Conservation (phyloP, 2,329 filamentous ascomycete genomes). For the Diplodia intermedia region DNA sequence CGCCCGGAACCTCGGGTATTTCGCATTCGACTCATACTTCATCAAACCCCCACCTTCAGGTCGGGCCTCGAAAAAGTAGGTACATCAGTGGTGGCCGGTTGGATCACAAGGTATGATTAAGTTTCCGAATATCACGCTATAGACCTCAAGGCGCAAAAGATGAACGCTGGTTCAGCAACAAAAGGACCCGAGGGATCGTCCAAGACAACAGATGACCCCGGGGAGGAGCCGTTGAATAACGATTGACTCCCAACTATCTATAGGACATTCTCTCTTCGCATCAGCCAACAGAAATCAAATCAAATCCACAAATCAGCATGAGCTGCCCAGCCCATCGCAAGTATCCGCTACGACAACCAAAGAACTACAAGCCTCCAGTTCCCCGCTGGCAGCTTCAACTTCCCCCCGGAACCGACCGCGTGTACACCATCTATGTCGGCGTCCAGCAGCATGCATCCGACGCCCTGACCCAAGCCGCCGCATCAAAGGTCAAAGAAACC, state of each 20-base stretch:
- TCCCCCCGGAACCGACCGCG: slow-evolving; percentile 36
- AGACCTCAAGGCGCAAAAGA: no score
- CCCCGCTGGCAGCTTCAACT: slow-evolving; percentile 44
- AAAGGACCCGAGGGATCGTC: background rate
- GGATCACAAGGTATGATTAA: background rate
- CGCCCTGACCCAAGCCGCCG: slow-evolving; percentile 12
- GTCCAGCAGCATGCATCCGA: slow-evolving; percentile 40
- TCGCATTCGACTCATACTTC: background rate
- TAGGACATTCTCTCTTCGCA: background rate
- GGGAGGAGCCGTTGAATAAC: background rate
- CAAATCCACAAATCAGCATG: background rate
- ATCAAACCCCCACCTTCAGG: background rate
- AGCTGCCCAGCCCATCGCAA: slow-evolving; percentile 34
- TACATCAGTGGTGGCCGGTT: background rate
- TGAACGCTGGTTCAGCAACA: no score
- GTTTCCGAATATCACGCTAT: background rate
- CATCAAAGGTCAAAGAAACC: slow-evolving; percentile 32
- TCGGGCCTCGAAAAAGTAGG: background rate
- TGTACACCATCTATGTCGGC: slow-evolving; percentile 46
- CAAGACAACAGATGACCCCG: background rate
- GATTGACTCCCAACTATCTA: background rate
- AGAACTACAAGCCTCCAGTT: slow-evolving; percentile 44
- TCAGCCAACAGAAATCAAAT: no score
- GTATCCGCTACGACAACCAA: slow-evolving; percentile 44
- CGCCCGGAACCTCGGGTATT: background rate